Conservation (phyloP, 208 protist genomes). For the Naegleria gruberi region DNA sequence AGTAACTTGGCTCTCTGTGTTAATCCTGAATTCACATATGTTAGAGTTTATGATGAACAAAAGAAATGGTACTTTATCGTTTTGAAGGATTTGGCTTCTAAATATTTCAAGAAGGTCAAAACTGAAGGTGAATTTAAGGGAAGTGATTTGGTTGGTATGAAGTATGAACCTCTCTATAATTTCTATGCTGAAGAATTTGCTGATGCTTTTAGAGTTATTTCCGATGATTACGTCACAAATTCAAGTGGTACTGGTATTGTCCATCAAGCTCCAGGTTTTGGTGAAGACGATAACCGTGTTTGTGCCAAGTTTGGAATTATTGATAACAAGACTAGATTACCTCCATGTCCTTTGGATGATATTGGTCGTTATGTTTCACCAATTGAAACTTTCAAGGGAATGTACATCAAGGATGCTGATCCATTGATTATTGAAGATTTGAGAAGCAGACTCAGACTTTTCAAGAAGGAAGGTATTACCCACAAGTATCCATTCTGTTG, state of each 20-base stretch:
- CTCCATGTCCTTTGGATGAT: slow-evolving; percentile 95
- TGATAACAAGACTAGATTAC: slow-evolving; percentile 47
- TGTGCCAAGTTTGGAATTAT: slow-evolving; percentile 90
- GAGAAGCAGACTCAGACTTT: slow-evolving; percentile 75
- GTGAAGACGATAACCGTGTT: slow-evolving; percentile 98
- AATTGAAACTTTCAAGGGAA: slow-evolving; percentile 89
- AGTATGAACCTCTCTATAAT: slow-evolving; percentile 91
- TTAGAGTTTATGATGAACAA: slow-evolving; percentile 81
- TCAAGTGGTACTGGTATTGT: slow-evolving; percentile 98
- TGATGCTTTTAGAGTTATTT: slow-evolving; percentile 81
- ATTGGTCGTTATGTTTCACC: slow-evolving; percentile 86
- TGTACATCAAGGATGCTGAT: slow-evolving; percentile 95
- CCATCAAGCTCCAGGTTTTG: slow-evolving; percentile 97
- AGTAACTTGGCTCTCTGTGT: slow-evolving; percentile 98
- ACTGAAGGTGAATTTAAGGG: slow-evolving; percentile 74
- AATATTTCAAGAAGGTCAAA: slow-evolving; percentile 47
- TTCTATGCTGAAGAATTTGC: slow-evolving; percentile 74
- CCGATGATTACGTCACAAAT: slow-evolving; percentile 91
- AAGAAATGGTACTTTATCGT: slow-evolving; percentile 33
- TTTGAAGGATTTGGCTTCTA: slow-evolving; percentile 37
- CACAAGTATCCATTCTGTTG: slow-evolving; percentile 99
- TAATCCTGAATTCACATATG: slow-evolving; percentile 93
- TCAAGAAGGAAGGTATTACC: slow-evolving; percentile 71
- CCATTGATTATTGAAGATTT: slow-evolving; percentile 83
- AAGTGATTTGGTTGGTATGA: slow-evolving; percentile 65